Percentiles rank a stretch among this genome's conserved stretches.
Evolutionary conservation across 352 stramenopile species (phyloP).

Genomic region (Globisporangium alternatum): DNA sequence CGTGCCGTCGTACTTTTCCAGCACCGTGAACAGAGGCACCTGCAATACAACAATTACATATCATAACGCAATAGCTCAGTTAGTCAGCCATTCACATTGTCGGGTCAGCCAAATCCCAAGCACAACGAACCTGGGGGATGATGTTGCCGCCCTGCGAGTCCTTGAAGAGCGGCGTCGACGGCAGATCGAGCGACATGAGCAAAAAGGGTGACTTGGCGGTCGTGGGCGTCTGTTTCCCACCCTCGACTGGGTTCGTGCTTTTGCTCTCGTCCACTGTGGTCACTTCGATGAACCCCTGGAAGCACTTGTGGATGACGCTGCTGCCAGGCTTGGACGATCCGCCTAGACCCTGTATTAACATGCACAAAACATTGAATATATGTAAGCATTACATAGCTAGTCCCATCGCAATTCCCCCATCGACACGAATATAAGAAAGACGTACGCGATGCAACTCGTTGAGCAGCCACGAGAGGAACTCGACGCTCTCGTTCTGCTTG

Average conservation of each 20-base stretch:
- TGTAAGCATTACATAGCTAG: neutral
- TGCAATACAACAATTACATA: conserved; percentile 32
- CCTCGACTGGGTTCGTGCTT: conserved; percentile 26
- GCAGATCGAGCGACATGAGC: conserved; percentile 97
- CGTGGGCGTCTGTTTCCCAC: conserved; percentile 24
- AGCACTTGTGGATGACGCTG: conserved; percentile 95
- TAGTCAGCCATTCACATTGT: neutral
- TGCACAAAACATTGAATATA: neutral
- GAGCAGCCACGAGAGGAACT: conserved; percentile 97
- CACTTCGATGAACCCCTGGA: conserved; percentile 95
- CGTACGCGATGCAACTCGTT: conserved; percentile 91
- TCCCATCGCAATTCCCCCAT: neutral
- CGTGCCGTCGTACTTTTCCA: conserved; percentile 97
- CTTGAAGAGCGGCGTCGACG: conserved; percentile 98
- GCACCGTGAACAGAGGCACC: conserved; percentile 94
- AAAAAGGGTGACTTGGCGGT: conserved; percentile 62
- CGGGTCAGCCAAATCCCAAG: neutral
- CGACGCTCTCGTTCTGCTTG: conserved; percentile 91
- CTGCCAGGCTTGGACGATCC: conserved; percentile 82
- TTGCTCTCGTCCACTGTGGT: conserved; percentile 78
- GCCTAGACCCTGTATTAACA: conserved; percentile 53
- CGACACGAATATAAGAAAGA: neutral
- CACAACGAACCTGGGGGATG: conserved; percentile 86
- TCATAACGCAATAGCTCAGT: neutral
- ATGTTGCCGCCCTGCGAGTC: conserved; percentile 96